Percentiles rank a stretch among this genome's conserved stretches.
Conservation (phyloP, 306 rosid genomes). For the Cicer bijugum region DNA sequence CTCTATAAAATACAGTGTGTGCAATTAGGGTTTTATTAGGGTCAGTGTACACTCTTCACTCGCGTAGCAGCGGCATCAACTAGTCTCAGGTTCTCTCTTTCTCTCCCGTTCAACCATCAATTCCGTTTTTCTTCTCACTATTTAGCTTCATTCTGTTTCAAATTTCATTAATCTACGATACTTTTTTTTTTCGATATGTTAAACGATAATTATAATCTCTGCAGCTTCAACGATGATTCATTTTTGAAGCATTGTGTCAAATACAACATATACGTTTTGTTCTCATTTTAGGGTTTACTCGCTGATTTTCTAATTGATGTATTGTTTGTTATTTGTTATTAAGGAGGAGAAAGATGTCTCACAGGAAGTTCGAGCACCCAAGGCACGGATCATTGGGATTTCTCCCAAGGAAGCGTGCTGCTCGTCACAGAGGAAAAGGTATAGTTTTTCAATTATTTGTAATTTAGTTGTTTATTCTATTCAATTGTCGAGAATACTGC, state of each 20-base stretch:
- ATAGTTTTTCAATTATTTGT: background rate
- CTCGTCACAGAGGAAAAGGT: slow-evolving; percentile 90
- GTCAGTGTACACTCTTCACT: slow-evolving; percentile 10
- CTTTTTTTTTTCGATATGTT: background rate
- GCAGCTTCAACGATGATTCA: background rate
- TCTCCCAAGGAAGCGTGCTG: slow-evolving; percentile 86
- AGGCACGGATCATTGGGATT: slow-evolving; percentile 89
- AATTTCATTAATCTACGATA: background rate
- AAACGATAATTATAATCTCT: background rate
- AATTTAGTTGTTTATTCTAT: background rate
- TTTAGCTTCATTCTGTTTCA: background rate
- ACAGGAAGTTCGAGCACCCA: slow-evolving; percentile 92
- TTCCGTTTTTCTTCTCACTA: background rate
- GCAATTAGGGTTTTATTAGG: slow-evolving; percentile 41
- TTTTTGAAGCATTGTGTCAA: background rate
- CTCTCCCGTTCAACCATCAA: background rate
- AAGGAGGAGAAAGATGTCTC: slow-evolving; percentile 68
- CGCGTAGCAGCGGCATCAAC: slow-evolving; percentile 42
- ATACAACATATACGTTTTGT: background rate
- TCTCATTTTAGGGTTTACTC: background rate
- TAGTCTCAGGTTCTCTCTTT: slow-evolving; percentile 25
- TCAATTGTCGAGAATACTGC: background rate
- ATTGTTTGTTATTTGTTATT: background rate
- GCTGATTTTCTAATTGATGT: background rate
- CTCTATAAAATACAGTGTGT: slow-evolving; percentile 24